Evolutionary conservation across 2,329 filamentous ascomycete genomes (phyloP).

Genomic region (Rhynchosporium graminicola): DNA sequence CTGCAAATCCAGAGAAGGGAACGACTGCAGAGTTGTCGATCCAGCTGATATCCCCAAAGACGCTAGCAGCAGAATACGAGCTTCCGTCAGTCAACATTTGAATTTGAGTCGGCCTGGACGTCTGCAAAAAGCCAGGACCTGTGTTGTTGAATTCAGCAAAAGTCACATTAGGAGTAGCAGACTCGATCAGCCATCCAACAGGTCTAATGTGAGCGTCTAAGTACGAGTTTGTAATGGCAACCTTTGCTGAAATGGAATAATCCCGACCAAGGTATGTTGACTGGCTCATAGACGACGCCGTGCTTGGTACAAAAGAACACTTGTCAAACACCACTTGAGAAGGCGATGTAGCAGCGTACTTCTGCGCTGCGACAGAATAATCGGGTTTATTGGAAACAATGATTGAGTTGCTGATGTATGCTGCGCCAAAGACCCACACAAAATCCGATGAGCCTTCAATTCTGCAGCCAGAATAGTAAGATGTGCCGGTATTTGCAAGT

Average conservation of each 20-base stretch:
- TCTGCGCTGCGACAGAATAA: constrained; percentile 13
- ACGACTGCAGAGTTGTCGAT: constrained; percentile 39
- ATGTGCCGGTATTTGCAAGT: constrained; percentile 15
- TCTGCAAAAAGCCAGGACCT: constrained; percentile 36
- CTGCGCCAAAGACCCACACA: constrained; percentile 14
- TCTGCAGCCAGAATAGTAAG: constrained; percentile 14
- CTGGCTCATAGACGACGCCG: constrained; percentile 43
- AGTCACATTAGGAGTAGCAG: constrained; percentile 35
- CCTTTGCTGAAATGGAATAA: constrained; percentile 50
- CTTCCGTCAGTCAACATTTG: constrained; percentile 30
- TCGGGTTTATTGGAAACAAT: constrained; percentile 16
- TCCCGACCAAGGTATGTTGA: constrained; percentile 53
- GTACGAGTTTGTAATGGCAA: constrained; percentile 50
- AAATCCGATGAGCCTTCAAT: constrained; percentile 18
- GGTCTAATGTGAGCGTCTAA: constrained; percentile 51
- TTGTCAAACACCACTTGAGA: constrained; percentile 54
- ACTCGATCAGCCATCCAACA: constrained; percentile 47
- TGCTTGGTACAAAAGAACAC: constrained; percentile 46
- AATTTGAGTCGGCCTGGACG: constrained; percentile 31
- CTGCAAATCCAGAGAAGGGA: constrained; percentile 38
- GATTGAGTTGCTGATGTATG: constrained; percentile 17
- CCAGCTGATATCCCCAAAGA: constrained; percentile 41
- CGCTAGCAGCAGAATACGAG: constrained; percentile 28
- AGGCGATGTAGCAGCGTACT: constrained; percentile 9
- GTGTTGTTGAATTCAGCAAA: constrained; percentile 42